Evolutionary conservation across 306 rosid genomes (phyloP), one percentile per base, ranked within the genome.

Genomic region (Dryas alaskensis): DNA sequence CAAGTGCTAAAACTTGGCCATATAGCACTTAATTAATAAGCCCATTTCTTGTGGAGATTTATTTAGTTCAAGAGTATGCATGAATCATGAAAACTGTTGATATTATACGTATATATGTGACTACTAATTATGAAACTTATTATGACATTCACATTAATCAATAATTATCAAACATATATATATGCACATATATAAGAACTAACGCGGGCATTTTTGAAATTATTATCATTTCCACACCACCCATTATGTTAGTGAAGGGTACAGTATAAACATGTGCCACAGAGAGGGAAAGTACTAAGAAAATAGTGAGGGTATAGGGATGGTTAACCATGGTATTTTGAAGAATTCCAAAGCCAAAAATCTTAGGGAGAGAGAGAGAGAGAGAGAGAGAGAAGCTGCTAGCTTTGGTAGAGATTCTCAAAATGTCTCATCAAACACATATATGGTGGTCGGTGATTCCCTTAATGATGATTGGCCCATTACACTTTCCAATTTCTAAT

Each of bases 341-440:
- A 74, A 83, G 42, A 76, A 75, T 83, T 79, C 77, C 75, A 65
- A 45, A 67, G 73, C 64, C 57, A 63, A 76, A 25, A 9, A 42
- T 48, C 62, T 71, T 83, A 53, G 65, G 60, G 82, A 74, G 66
- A 39, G 63, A 10, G 47, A 68, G 78, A 39, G 55, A 40, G 70
- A n/a, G 58, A 72, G 78, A 83, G 62, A 77, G 83, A 78, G 68
- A 77, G 64, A 31, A 42, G 73, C 60, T 73, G 69, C 69, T 76
- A 60, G 78, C 74, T 53, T 44, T 60, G 42, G 57, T 69, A 83
- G 92, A 86, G 91, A 87, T 89, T 87, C 91, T 84, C 78, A 87
- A 87, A 75, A 83, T 80, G 91, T 89, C 95, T 83, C 82, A 87
- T 89, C 88, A 81, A 85, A 65, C 80, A 74, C 49, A 51, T 43